Evolutionary conservation across 495 filamentous ascomycete genomes (phyloP).

Genomic region (Penicillium coprophilum): DNA sequence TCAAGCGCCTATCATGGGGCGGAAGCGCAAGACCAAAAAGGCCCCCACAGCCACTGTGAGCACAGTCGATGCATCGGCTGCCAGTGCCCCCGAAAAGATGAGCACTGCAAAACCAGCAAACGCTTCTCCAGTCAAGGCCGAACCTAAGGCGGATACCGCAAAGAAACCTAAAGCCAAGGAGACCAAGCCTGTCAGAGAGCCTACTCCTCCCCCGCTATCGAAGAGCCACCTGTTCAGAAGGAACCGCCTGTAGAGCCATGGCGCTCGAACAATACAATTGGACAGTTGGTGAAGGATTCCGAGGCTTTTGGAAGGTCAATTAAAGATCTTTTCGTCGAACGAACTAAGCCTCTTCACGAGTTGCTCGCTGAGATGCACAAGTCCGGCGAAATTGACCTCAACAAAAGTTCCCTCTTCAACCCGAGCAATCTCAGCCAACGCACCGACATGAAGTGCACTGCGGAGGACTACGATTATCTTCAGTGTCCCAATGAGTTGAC

Average conservation of each 20-base stretch:
- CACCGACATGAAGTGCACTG: constrained; percentile 49
- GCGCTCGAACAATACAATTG: constrained; percentile 46
- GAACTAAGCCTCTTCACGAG: constrained; percentile 41
- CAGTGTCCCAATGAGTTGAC: constrained; percentile 41
- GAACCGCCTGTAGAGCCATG: constrained; percentile 30
- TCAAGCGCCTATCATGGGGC: constrained; percentile 78
- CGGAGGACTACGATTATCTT: constrained; percentile 44
- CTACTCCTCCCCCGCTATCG: constrained; percentile 26
- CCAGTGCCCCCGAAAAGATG: constrained; percentile 28
- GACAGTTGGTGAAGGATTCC: constrained; percentile 42
- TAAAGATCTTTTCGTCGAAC: constrained; percentile 44
- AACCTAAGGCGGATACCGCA: constrained; percentile 24
- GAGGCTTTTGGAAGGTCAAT: constrained; percentile 35
- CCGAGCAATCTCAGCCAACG: constrained; percentile 51
- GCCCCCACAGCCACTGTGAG: constrained; percentile 42
- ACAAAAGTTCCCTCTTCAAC: constrained; percentile 55
- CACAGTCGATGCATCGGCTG: constrained; percentile 40
- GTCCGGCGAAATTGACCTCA: constrained; percentile 47
- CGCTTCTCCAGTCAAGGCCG: constrained; percentile 30
- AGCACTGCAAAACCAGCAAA: constrained; percentile 36
- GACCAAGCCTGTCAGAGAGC: constrained; percentile 31
- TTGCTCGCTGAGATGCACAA: constrained; percentile 53
- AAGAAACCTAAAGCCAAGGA: constrained; percentile 44
- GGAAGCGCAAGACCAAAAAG: constrained; percentile 93
- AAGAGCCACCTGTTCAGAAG: constrained; percentile 35